A percentile compares a stretch with the other conserved stretches of the same genome.
These are phyloP conservation scores for Radiomyces spectabilis DNA, from an alignment of 192 early-diverging fungal genomes.

Conservation along the genomic window DNA sequence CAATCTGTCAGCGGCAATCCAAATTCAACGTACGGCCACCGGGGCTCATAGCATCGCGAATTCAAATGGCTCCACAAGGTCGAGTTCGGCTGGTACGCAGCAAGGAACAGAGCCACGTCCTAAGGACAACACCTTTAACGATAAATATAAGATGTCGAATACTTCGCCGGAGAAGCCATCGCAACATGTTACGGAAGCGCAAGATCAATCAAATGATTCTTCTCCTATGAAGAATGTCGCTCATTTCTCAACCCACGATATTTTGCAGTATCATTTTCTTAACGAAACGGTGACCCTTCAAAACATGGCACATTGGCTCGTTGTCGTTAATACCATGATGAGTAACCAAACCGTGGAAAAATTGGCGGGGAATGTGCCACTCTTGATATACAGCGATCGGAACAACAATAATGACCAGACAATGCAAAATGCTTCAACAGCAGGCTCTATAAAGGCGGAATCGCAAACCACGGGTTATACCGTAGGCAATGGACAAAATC, in stretches of 20 bases:
- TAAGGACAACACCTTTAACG: neutral
- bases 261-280: slow-evolving; percentile 7
- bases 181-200: neutral
- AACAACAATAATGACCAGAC: neutral
- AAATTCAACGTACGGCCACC: neutral
- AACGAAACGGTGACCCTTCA: neutral
- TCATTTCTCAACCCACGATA: neutral
- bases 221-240: neutral
- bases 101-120: neutral
- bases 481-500: neutral
- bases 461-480: neutral
- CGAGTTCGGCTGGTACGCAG: neutral
- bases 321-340: neutral
- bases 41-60: neutral
- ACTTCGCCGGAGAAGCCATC: neutral
- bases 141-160: neutral
- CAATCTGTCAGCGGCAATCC: neutral
- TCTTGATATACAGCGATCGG: slow-evolving; percentile 2
- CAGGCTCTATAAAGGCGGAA: neutral
- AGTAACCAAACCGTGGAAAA: slow-evolving; percentile 3
- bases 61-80: neutral
- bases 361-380: neutral
- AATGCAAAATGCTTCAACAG: neutral
- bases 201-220: neutral
- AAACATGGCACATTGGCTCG: neutral